These are phyloP conservation scores for Chloranthus sessilifolius DNA, from an alignment of 164 flowering plant genomes.

Conservation along the genomic window DNA sequence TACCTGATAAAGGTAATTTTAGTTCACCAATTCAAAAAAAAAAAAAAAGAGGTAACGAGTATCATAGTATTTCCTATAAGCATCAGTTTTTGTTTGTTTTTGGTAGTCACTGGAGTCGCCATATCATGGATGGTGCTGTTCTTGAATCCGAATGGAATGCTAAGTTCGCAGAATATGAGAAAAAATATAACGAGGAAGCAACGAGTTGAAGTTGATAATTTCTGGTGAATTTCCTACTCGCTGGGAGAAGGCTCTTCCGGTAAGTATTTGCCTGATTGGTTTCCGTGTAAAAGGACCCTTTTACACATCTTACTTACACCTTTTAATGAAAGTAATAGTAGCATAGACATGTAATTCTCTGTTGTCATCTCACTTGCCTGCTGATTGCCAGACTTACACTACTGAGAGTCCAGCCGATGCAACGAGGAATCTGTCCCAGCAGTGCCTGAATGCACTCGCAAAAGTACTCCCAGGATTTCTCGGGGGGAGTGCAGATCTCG, in stretches of 20 bases:
- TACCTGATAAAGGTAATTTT: too few relatives aligned
- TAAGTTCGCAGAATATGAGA: conserved; percentile 85
- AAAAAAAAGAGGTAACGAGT: too few relatives aligned
- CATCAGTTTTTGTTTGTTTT: background rate
- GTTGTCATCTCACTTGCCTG: conserved; percentile 4
- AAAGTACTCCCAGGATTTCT: conserved; percentile 79
- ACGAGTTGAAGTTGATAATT: conserved; percentile 70
- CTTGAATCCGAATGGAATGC: conserved; percentile 96
- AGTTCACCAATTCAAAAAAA: too few relatives aligned
- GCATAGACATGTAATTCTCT: too few relatives aligned
- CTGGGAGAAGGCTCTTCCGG: conserved; percentile 99
- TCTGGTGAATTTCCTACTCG: conserved; percentile 76
- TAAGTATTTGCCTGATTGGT: conserved; percentile 26
- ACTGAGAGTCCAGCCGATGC: conserved; percentile 92
- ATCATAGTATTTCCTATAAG: too few relatives aligned
- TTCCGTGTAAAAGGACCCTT: background rate
- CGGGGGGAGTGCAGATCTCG: conserved; percentile 99
- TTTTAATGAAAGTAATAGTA: background rate
- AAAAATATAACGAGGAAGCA: conserved; percentile 85
- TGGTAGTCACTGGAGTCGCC: conserved; percentile 95
- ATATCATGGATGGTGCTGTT: conserved; percentile 66
- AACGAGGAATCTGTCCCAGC: conserved; percentile 85
- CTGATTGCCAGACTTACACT: conserved; percentile 68
- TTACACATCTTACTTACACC: background rate
- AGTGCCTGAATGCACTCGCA: conserved; percentile 80